These are phyloP conservation scores for Canavalia gladiata DNA, from an alignment of 306 rosid species.

Conservation along the genomic window DNA sequence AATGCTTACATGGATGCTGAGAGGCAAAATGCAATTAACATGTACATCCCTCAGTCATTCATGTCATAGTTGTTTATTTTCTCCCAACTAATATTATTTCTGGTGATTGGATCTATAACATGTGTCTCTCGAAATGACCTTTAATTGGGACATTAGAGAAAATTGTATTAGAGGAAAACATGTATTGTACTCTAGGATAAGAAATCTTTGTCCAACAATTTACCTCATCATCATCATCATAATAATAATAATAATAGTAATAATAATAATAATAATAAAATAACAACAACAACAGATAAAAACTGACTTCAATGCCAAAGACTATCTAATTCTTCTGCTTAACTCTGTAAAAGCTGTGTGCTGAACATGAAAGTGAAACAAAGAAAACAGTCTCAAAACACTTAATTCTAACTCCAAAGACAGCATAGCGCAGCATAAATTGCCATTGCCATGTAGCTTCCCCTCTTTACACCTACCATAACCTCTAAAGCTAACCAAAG, in stretches of 20 bases:
- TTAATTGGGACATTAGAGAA: not conserved
- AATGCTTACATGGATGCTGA: slow-evolving; percentile 78
- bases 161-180: not conserved
- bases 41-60: slow-evolving; percentile 51
- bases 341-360: not conserved
- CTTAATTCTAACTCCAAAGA: not conserved
- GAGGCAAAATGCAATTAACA: slow-evolving; percentile 81
- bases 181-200: not conserved
- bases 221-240: too few species aligned
- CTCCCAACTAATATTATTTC: not conserved
- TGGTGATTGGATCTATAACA: not conserved
- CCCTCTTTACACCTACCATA: not conserved
- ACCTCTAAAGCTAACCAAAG: slow-evolving; percentile 1
- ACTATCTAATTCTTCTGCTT: not conserved
- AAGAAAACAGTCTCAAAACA: not conserved
- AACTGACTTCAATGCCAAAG: not conserved
- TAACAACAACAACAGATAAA: not conserved
- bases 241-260: too few species aligned
- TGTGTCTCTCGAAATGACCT: not conserved
- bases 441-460: not conserved
- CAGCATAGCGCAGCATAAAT: not conserved
- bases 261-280: not conserved
- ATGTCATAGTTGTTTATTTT: not conserved
- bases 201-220: not conserved
- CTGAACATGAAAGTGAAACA: slow-evolving; percentile 1